Evolutionary conservation across 2,329 filamentous ascomycete species (phyloP).

Genomic region (Bisporella sp.): DNA sequence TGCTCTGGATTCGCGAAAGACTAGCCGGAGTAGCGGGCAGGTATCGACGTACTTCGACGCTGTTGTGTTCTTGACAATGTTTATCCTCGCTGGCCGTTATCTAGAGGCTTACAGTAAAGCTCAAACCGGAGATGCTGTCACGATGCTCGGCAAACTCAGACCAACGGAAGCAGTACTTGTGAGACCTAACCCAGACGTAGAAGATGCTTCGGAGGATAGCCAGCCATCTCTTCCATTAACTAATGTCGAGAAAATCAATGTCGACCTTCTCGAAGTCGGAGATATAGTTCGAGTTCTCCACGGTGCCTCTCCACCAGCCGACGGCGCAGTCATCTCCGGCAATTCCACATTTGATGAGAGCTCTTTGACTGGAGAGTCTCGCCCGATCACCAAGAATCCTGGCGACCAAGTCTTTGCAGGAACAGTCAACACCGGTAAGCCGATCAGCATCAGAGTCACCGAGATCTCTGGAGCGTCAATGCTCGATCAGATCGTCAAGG

Average conservation of each 20-base stretch:
- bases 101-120: constrained; percentile 89
- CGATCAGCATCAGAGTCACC: constrained; percentile 56
- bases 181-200: constrained; percentile 29
- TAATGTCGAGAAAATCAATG: constrained; percentile 24
- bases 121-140: constrained; percentile 79
- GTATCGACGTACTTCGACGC: constrained; percentile 81
- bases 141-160: constrained; percentile 68
- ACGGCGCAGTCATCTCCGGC: no score
- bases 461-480: constrained; percentile 62
- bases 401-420: constrained; percentile 65
- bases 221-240: not conserved
- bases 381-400: constrained; percentile 52
- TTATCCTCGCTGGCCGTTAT: constrained; percentile 67
- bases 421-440: constrained; percentile 63
- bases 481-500: constrained; percentile 72
- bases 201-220: constrained; percentile 1
- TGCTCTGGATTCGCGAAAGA: constrained; percentile 52
- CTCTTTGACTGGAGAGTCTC: constrained; percentile 76
- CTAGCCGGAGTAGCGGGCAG: constrained; percentile 28
- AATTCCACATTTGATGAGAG: constrained; percentile 78
- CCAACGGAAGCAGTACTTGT: constrained; percentile 71
- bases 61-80: constrained; percentile 85
- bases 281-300: constrained; percentile 70
- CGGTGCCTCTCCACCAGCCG: constrained; percentile 79
- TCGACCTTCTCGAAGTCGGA: constrained; percentile 61